Base-by-base conservation (phyloP, 495 filamentous ascomycete species). In the Aspergillus sclerotioniger region DNA sequence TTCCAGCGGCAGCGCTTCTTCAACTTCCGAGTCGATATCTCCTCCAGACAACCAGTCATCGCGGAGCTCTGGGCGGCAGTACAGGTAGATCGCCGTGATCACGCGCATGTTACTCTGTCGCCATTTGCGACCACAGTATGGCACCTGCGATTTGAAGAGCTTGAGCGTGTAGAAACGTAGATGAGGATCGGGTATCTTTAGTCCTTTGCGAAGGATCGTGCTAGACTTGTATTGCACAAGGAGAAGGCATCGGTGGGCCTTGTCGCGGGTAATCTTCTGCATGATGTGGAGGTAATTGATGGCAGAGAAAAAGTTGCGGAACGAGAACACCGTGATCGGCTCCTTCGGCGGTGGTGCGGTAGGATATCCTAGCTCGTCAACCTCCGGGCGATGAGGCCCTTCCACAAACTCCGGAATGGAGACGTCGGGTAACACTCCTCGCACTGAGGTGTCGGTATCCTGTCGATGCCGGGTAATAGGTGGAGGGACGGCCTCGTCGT, bases 81-180 rank as follows among this genome's bases (percentile, higher is more conserved):
- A 90, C 31, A 98, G 76, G 64, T 96, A 98, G 3, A 98, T 89
- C 17, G 91, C 92, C 0, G 94, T 98, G 68, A 98, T 98, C 62
- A 98, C 92, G 51, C 92, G 88, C 94, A 98, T 98, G 69, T 98
- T 97, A 54, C 86, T 85, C 77, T 98, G 94, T 16, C 94, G 86
- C 94, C 94, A 98, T 75, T 98, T 98, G 13, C 94, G 86, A 17
- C 94, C 93, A 71, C 94, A 98, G 76, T 95, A 98, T 13, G 94
- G 94, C 1, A 98, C 94, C 67, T 98, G 95, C 56, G 89, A 91
- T 71, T 98, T 98, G 85, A 97, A 96, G 0, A 98, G 83, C 68
- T 98, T 98, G 65, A 98, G 85, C 8, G 93, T 96, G 76, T 97
- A 97, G 28, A 93, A 85, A 8, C 95, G 87, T 17, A 98, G 81